These are phyloP conservation scores for Wickerhamiella domercqiae DNA, from an alignment of 805 yeast species.

Conservation along the genomic window DNA sequence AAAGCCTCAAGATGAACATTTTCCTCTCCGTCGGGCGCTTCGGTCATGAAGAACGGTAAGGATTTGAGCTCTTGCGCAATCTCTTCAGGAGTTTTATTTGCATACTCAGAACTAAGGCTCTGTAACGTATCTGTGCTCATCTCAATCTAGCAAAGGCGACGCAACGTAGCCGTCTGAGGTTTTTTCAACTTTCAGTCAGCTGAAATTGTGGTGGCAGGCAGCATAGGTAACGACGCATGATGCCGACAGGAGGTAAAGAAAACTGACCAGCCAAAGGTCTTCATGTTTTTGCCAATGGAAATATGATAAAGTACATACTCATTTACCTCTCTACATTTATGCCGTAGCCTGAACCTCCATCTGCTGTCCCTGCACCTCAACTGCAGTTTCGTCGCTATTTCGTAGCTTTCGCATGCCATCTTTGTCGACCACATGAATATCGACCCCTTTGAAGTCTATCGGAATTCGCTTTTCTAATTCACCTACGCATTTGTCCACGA, in stretches of 20 bases:
- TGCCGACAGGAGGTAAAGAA: too few relatives aligned
- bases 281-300: too few relatives aligned
- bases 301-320: too few relatives aligned
- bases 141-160: conserved; percentile 14
- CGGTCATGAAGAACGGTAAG: conserved; percentile 88
- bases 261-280: too few relatives aligned
- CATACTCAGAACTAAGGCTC: conserved; percentile 15
- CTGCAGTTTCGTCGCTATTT: too few relatives aligned
- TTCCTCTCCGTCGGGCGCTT: conserved; percentile 50
- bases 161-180: conserved; percentile 12
- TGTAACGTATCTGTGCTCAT: neutral
- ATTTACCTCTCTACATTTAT: too few relatives aligned
- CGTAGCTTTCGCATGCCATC: conserved; percentile 32
- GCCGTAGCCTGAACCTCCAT: neutral
- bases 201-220: too few relatives aligned
- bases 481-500: conserved; percentile 54
- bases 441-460: conserved; percentile 81
- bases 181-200: too few relatives aligned
- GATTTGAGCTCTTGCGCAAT: conserved; percentile 63
- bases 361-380: too few relatives aligned
- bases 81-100: conserved; percentile 55
- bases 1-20: conserved; percentile 72
- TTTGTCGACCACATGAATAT: conserved; percentile 49
- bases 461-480: conserved; percentile 82
- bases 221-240: too few relatives aligned